These are phyloP conservation scores for Tulasnella sp. DNA, from an alignment of 768 basidiomycete species.

Conservation along the genomic window DNA sequence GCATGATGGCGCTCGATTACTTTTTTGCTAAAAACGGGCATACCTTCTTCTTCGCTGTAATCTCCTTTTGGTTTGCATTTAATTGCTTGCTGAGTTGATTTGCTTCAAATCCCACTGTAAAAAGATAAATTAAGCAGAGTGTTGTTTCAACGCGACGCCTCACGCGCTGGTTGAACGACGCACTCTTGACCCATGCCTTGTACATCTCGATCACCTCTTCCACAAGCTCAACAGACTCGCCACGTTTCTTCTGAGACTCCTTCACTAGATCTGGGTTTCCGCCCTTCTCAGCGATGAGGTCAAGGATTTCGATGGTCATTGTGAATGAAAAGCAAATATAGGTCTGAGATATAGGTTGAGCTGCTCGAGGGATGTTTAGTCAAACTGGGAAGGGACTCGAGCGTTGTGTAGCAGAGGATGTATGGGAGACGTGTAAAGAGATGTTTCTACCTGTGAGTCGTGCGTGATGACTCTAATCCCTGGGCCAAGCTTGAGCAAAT, in stretches of 20 bases:
- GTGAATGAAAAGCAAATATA: too few relatives aligned
- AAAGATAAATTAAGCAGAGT: background rate
- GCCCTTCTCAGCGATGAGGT: constrained; percentile 78
- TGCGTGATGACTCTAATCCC: too few relatives aligned
- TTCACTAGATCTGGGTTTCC: constrained; percentile 84
- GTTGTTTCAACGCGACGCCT: background rate
- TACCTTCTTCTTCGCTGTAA: constrained; percentile 87
- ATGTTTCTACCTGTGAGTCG: too few relatives aligned
- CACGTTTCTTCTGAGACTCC: constrained; percentile 86
- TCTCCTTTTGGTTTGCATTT: constrained; percentile 90
- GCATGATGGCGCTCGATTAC: background rate
- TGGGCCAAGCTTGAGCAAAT: too few relatives aligned
- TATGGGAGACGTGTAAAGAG: too few relatives aligned
- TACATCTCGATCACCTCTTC: constrained; percentile 93
- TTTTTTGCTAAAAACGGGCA: too few relatives aligned
- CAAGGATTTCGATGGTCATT: constrained; percentile 76
- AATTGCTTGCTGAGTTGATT: constrained; percentile 69
- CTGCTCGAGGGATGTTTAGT: too few relatives aligned
- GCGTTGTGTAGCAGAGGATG: too few relatives aligned
- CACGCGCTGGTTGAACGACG: constrained; percentile 28
- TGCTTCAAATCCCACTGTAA: constrained; percentile 73
- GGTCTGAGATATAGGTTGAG: too few relatives aligned
- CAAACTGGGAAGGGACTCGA: too few relatives aligned
- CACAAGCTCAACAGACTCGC: constrained; percentile 79
- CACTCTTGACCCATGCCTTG: constrained; percentile 87